Base-by-base conservation (phyloP, 306 rosid genomes). In the Styphnolobium japonicum region DNA sequence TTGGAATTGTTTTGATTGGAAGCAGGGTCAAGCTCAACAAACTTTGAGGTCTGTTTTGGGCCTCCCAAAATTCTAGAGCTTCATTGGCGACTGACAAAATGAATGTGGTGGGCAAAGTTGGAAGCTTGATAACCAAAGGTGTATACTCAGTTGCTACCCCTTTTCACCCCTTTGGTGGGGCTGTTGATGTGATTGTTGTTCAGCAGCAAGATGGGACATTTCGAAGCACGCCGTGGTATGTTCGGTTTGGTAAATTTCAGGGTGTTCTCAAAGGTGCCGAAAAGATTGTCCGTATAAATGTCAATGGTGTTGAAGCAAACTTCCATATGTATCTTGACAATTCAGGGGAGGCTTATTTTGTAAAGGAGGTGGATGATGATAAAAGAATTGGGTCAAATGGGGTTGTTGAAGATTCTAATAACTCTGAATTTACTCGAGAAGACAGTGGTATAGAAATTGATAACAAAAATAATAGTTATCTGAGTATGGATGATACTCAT, bases 151-250 rank as follows among this genome's bases (percentile, higher is more conserved):
- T 94, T 81, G 97, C 97, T 48, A 92, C 95, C 7, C 98, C 98
- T 43, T 94, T 94, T 86, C 98, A 94, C 55, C 98, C 98, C 10
- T 94, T 94, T 49, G 98, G 98, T 46, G 98, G 98, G 76, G 98
- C 98, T 68, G 92, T 94, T 68, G 98, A 94, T 82, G 93, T 90
- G 79, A 92, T 94, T 83, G 97, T 91, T 70, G 98, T 94, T 88
- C 93, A 86, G 84, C 98, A 94, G 86, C 98, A 83, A 81, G 98
- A 94, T 86, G 98, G 96, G 65, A 89, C 95, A 4, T 94, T 94
- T 74, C 85, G 95, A 25, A 91, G 97, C 77, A 91, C 97, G 0
- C 98, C 98, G 23, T 94, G 98, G 98, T 92, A 94, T 45, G 98
- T 94, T 71, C 81, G 98, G 46, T 94, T 94, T 75, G 98, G 98